These are phyloP conservation scores for Saccharomyces hybrid DNA, from an alignment of 1,139 yeast genomes.

Conservation along the genomic window DNA sequence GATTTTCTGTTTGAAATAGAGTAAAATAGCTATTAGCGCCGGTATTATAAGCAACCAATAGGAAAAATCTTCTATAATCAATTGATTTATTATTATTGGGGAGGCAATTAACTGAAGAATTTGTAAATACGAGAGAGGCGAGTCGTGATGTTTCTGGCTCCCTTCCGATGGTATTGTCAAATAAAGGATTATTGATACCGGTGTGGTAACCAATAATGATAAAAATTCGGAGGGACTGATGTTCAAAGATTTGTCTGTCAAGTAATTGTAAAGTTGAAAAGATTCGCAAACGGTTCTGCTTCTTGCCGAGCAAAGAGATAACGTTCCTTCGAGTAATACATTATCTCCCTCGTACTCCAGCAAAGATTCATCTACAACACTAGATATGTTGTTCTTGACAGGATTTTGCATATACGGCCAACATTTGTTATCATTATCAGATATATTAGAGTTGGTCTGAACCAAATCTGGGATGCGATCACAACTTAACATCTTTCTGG, in stretches of 20 bases:
- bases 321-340: not conserved
- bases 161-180: constrained; percentile 12
- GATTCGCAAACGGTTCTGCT: not conserved
- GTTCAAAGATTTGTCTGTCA: constrained; percentile 5
- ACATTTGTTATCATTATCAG: not conserved
- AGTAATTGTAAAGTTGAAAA: constrained; percentile 6
- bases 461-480: constrained; percentile 14
- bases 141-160: constrained; percentile 2
- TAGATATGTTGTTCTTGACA: not conserved
- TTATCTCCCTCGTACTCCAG: not conserved
- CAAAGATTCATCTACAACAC: not conserved
- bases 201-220: constrained; percentile 16
- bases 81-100: constrained; percentile 5
- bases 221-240: constrained; percentile 14
- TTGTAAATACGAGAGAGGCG: not conserved
- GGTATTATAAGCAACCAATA: constrained; percentile 6
- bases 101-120: constrained; percentile 5
- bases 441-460: not conserved
- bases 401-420: not conserved
- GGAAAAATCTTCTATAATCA: not conserved
- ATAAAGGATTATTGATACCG: constrained; percentile 12
- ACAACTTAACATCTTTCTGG: constrained; percentile 15
- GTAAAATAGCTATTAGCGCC: not conserved
- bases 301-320: not conserved
- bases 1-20: not conserved